Conservation (phyloP, 108 stramenopile genomes). For the Fistulifera solaris region DNA sequence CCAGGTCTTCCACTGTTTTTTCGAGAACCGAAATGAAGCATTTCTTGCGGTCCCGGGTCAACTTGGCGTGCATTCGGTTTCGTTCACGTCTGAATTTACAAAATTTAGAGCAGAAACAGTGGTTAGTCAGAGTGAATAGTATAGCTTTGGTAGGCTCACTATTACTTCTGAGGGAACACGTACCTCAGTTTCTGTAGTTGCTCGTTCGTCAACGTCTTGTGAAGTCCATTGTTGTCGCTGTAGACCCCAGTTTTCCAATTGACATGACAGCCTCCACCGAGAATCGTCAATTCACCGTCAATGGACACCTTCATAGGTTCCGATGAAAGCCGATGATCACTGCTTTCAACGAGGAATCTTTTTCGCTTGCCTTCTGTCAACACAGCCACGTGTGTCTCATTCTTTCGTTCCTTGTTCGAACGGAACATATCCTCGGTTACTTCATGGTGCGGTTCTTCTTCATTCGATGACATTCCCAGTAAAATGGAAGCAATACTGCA, state of each 20-base stretch:
- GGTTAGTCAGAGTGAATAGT: background rate
- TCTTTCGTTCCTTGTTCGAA: conserved; percentile 1
- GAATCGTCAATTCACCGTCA: conserved; percentile 36
- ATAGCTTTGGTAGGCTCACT: background rate
- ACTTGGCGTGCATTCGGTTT: conserved; percentile 93
- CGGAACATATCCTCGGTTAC: background rate
- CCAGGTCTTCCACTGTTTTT: conserved; percentile 75
- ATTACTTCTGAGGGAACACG: conserved; percentile 10
- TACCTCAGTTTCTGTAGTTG: conserved; percentile 65
- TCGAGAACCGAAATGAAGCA: conserved; percentile 68
- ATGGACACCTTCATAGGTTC: conserved; percentile 51
- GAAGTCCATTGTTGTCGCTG: conserved; percentile 45
- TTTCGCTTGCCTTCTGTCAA: conserved; percentile 53
- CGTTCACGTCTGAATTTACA: conserved; percentile 85
- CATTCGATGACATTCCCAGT: conserved; percentile 45
- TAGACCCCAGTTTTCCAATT: conserved; percentile 82
- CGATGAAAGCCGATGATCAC: conserved; percentile 9
- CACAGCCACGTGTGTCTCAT: conserved; percentile 3
- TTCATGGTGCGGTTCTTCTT: conserved; percentile 3
- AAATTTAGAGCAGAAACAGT: background rate
- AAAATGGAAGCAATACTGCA: conserved; percentile 82
- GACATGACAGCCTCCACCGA: conserved; percentile 59
- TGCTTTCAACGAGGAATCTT: conserved; percentile 49
- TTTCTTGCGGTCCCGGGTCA: conserved; percentile 89
- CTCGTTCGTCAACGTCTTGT: conserved; percentile 36